Evolutionary conservation across 345 rosid genomes (phyloP), one percentile per base, ranked within the genome.

Genomic region (Rhodamnia rubescens): DNA sequence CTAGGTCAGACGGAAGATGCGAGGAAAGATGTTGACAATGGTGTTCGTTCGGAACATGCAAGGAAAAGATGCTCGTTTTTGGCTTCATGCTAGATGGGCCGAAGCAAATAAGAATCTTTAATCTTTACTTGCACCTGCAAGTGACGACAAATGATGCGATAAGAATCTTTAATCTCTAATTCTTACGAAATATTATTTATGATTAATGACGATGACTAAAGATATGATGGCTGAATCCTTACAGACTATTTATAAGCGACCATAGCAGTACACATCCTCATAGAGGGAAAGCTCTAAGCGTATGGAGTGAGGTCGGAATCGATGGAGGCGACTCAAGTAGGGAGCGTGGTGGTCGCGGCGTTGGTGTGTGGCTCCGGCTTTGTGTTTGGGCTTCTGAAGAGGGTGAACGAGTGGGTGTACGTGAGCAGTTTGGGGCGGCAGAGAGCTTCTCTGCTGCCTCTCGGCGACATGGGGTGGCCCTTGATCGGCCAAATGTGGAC

Each of bases 381-480:
- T 18, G 18, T 6, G n/a, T 59, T 29, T n/a, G 69, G 69, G 69
- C 69, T 59, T 59, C 69, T 6, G 36, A 59, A 59, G 36, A 59
- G 18, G 18, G 36, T 27, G 20, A n/a, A 13, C 74, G 74, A 27
- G 9, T 59, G 74, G 74, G 36, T 59, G 74, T 59, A 59, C 36
- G 36, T 6, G 36, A 27, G 74, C 20, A 59, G 18, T 6, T 27
- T 59, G 74, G 74, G 15, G 36, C 20, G 36, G 53, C 16, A 36
- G 40, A 59, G 74, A 59, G 74, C 36, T 59, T 59, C 74, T 27
- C 74, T 27, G 55, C 93, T 94, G 11, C 98, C 96, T 21, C 97
- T 98, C 3, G 96, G 99, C 20, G 97, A 96, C 87, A 55, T 95
- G 69, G 99, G 96, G 2, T 94, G 95, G 97, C 99, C 99, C 83